Percentiles rank a stretch among this genome's conserved stretches.
phyloP scores from a whole-genome alignment of 2,329 filamentous ascomycete species.

The Cryphonectria radicalis region DNA sequence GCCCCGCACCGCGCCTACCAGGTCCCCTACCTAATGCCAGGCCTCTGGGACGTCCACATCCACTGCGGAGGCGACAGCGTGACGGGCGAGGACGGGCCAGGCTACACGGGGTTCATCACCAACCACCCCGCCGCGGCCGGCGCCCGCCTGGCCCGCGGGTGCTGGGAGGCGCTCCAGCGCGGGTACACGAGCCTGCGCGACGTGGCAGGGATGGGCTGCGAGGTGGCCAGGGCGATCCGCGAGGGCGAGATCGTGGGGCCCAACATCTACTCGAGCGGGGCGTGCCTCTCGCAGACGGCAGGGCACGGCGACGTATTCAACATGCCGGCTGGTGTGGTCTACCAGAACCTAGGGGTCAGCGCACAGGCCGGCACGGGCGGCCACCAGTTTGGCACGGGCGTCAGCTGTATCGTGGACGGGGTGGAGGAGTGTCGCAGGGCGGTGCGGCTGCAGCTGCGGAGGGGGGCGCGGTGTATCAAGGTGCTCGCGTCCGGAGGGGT shows the following conservation, averaged over 20 bases:
- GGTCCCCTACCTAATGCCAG: constrained; percentile 40
- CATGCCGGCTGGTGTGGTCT: constrained; percentile 41
- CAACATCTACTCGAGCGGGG: constrained; percentile 40
- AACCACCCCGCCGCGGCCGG: constrained; percentile 40
- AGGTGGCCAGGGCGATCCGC: constrained; percentile 38
- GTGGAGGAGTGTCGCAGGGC: constrained; percentile 46
- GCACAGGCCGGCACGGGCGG: constrained; percentile 35
- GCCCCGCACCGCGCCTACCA: constrained; percentile 35
- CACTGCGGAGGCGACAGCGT: constrained; percentile 38
- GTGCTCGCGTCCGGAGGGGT: constrained; percentile 46
- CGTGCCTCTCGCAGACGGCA: constrained; percentile 41
- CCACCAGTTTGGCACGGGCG: constrained; percentile 35
- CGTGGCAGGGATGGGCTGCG: constrained; percentile 41
- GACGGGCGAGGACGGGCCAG: constrained; percentile 26
- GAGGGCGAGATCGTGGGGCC: constrained; percentile 41
- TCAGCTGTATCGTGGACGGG: constrained; percentile 42
- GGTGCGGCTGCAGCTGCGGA: constrained; percentile 45
- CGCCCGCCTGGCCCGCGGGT: constrained; percentile 40
- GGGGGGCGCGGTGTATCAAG: constrained; percentile 47
- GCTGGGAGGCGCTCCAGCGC: constrained; percentile 45
- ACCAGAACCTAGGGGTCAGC: constrained; percentile 41
- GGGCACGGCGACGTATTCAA: constrained; percentile 43
- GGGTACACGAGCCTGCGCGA: constrained; percentile 43
- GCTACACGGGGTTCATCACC: constrained; percentile 32
- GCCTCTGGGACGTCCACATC: constrained; percentile 42